phyloP scores from a whole-genome alignment of 352 stramenopile species.

The Chrysophaeum taylorii region DNA sequence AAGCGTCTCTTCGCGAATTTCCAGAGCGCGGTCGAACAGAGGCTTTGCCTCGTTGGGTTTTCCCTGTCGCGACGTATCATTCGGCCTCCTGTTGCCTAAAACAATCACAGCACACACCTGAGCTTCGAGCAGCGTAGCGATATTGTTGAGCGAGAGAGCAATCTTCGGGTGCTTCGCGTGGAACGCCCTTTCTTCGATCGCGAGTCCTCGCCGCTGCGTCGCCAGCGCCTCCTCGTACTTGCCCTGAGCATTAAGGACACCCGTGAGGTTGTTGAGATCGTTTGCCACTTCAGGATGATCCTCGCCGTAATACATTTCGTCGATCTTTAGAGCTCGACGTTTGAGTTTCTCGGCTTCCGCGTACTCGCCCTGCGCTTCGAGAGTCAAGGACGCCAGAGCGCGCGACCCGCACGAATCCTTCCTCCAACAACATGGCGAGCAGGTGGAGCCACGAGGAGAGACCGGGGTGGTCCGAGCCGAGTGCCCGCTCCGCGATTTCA shows the following conservation, averaged over 20 bases:
- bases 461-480: too few relatives aligned
- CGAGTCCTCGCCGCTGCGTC: conserved; percentile 16
- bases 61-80: background rate
- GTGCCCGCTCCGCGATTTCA: too few relatives aligned
- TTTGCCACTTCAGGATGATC: conserved; percentile 25
- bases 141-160: conserved; percentile 24
- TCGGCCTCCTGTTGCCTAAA: background rate
- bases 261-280: conserved; percentile 20
- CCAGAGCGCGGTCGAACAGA: conserved; percentile 17
- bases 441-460: too few relatives aligned
- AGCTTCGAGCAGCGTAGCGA: conserved; percentile 20
- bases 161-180: conserved; percentile 20
- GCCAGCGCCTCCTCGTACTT: conserved; percentile 13
- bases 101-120: background rate
- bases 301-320: conserved; percentile 20
- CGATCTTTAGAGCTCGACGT: conserved; percentile 13
- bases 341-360: conserved; percentile 20
- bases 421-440: too few relatives aligned
- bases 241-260: conserved; percentile 17
- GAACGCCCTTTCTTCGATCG: conserved; percentile 20
- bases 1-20: conserved; percentile 19
- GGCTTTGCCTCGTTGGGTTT: conserved; percentile 17
- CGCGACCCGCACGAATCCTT: too few relatives aligned
- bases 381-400: too few relatives aligned
- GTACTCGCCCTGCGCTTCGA: background rate